Base-by-base conservation (phyloP, 2,329 filamentous ascomycete genomes). In the Metarhizium rileyi region DNA sequence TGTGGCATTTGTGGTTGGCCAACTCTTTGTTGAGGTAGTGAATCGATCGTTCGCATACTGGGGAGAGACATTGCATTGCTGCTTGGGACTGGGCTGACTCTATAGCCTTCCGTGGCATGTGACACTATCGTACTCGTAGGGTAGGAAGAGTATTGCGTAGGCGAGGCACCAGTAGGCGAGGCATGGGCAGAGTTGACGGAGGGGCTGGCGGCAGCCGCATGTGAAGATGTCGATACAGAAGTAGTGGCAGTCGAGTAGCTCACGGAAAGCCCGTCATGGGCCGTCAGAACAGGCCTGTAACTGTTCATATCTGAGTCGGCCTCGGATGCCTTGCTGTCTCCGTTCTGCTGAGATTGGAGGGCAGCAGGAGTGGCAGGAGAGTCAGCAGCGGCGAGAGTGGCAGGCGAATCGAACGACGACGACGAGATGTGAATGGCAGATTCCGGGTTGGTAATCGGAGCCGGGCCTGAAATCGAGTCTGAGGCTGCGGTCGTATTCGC, bases 21-120 rank as follows among this genome's bases (percentile, higher is more conserved):
- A 56, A 54, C 41, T 30, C 46, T 50, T 46, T 58, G 56, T 42
- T 65, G 64, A 23, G 59, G 53, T 48, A 65, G 59, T 40, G 60
- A 53, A 50, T 70, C 68, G 50, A 70, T 66, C 8, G 66, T 70
- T 30, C 68, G 63, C 67, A 70, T 70, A 54, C 68, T 70, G 9
- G 68, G 68, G 20, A 70, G 56, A 41, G 66, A 60, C 61, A 68
- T 63, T 28, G 60, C 50, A 46, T 43, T 49, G 26, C 57, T 62
- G 50, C 58, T 59, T 40, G 57, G 56, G 26, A 62, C 57, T 7
- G 63, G 54, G 51, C 55, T 61, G 9, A 57, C 54, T 50, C 64
- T 60, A 43, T 65, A 66, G 47, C 56, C 52, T 30, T 66, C 65
- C 40, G 51, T 45, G 30, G 59, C 50, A 44, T 63, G 61, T 18